Conservation (phyloP, 164 flowering plant genomes). For the Nelumbo lutea region DNA sequence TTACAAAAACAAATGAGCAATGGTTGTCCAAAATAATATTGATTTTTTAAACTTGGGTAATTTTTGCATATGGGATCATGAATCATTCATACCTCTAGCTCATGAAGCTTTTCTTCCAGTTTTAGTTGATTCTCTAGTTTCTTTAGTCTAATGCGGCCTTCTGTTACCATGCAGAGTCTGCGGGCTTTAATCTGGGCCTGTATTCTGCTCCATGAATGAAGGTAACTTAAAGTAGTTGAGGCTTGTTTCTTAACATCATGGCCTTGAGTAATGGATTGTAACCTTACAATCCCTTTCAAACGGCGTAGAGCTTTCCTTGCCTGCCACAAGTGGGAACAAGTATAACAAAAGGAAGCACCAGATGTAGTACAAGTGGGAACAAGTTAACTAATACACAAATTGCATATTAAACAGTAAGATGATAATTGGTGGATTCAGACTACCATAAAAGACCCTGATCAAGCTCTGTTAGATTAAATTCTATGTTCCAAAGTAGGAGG, state of each 20-base stretch:
- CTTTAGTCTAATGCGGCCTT: slow-evolving; percentile 66
- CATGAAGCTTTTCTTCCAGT: slow-evolving; percentile 90
- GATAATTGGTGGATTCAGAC: too few relatives aligned
- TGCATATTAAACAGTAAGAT: too few relatives aligned
- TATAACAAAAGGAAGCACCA: too few relatives aligned
- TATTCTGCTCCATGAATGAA: slow-evolving; percentile 74
- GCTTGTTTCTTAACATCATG: slow-evolving; percentile 54
- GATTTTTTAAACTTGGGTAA: not conserved
- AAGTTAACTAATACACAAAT: too few relatives aligned
- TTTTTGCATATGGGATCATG: not conserved
- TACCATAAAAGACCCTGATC: too few relatives aligned
- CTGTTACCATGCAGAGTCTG: slow-evolving; percentile 63
- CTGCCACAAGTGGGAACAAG: slow-evolving; percentile 25
- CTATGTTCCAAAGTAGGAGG: too few relatives aligned
- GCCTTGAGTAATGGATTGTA: slow-evolving; percentile 36
- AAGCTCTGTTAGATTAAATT: too few relatives aligned
- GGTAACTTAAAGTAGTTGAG: slow-evolving; percentile 47
- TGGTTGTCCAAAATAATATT: not conserved
- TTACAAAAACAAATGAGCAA: too few relatives aligned
- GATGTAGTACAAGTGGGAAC: too few relatives aligned
- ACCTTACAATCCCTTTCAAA: slow-evolving; percentile 51
- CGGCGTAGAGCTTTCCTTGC: slow-evolving; percentile 63
- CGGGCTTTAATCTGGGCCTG: slow-evolving; percentile 68
- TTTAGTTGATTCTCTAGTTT: slow-evolving; percentile 73
- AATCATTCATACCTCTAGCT: slow-evolving; percentile 52